Percentiles rank a stretch among this genome's conserved stretches.
Conservation (phyloP, 2,329 filamentous ascomycete species). For the Colletotrichum paranaense region DNA sequence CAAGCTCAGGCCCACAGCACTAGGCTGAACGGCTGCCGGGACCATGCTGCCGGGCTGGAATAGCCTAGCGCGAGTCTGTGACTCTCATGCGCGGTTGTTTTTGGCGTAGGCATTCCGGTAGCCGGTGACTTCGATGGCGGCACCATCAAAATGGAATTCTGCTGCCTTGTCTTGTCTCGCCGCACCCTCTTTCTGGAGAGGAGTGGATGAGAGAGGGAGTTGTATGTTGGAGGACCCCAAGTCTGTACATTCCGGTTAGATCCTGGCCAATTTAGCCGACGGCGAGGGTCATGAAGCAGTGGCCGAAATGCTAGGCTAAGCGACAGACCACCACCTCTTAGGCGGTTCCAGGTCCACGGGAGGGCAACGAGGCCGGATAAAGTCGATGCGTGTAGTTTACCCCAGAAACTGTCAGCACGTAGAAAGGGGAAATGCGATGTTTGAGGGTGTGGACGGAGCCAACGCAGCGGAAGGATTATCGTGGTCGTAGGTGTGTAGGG, state of each 20-base stretch:
- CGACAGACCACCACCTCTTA: too few relatives aligned
- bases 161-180: background rate
- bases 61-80: background rate
- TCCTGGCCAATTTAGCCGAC: conserved; percentile 16
- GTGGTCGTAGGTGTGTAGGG: background rate
- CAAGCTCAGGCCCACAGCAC: conserved; percentile 2
- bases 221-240: background rate
- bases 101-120: background rate
- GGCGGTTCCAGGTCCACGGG: conserved; percentile 20
- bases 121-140: background rate
- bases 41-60: background rate
- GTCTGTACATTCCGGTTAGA: background rate
- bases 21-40: background rate
- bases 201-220: background rate
- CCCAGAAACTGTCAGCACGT: background rate
- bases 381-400: conserved; percentile 7
- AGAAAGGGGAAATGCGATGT: conserved; percentile 9
- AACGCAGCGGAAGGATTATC: background rate
- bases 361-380: conserved; percentile 16
- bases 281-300: background rate
- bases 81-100: background rate
- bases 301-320: background rate
- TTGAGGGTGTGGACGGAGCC: background rate
- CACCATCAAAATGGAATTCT: background rate
- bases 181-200: background rate